Base-by-base conservation (phyloP, 352 stramenopile species). In the Phytophthora pinifolia region DNA sequence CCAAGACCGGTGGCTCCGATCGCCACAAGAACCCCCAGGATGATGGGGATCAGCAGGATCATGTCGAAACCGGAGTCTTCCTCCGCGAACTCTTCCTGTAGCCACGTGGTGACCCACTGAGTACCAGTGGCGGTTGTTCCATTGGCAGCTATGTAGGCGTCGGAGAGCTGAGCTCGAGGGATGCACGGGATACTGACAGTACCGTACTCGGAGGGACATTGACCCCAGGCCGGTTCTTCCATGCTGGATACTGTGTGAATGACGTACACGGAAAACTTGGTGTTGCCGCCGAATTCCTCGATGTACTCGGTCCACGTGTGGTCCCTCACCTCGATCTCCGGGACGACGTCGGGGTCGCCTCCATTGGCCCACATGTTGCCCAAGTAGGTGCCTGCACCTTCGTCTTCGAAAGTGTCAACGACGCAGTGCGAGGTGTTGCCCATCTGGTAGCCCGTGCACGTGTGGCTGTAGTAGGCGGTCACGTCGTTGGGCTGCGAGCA, bases 401-500 rank as follows among this genome's bases (percentile, higher is more conserved):
- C 2, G 25, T 57, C 50, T 1, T 57, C 36, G 22, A 57, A 67
- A 9, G 48, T 29, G 14, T 76, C 66, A 14, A 59, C 43, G 3
- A 66, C 63, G 30, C 72, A 79, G 35, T 62, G 49, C 2, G 58
- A 46, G 0, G 45, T 58, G 6, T 47, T 61, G 18, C 72, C 52
- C 65, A 82, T 79, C 52, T 75, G 53, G 0, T 35, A 43, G 7
- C 65, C 70, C 7, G 58, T 70, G 48, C 69, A 82, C 8, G 32
- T 64, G 9, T 32, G 42, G 31, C 49, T 59, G 35, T 57, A 53
- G 22, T 49, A 74, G 13, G 49, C 49, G 0, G 18, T 14, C 2
- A 34, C 10, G 5, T 18, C 48, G 15, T 64, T 39, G 2, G 63
- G 72, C 14, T 75, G 58, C 2, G 33, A 43, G 20, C 72, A 82